Evolutionary conservation across 495 filamentous ascomycete species (phyloP).

Genomic region (Penicillium canariense): DNA sequence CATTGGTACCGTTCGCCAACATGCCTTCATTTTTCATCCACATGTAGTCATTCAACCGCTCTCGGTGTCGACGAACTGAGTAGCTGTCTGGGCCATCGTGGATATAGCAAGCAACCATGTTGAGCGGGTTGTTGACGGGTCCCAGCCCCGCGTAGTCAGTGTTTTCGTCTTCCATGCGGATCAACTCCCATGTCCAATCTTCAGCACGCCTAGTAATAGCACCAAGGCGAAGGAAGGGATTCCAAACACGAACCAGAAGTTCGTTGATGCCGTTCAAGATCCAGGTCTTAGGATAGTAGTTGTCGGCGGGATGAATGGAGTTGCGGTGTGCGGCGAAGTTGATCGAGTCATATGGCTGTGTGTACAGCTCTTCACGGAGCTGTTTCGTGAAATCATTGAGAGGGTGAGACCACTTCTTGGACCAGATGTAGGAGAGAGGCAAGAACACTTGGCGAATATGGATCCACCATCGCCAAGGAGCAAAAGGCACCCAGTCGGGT

Average conservation of each 20-base stretch:
- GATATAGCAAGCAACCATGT: slow-evolving; percentile 78
- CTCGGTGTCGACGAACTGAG: slow-evolving; percentile 72
- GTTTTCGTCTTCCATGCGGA: slow-evolving; percentile 87
- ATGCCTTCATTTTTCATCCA: slow-evolving; percentile 94
- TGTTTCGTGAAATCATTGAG: slow-evolving; percentile 66
- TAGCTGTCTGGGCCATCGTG: slow-evolving; percentile 75
- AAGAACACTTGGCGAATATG: slow-evolving; percentile 93
- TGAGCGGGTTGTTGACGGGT: slow-evolving; percentile 88
- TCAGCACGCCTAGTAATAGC: slow-evolving; percentile 64
- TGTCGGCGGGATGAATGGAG: slow-evolving; percentile 73
- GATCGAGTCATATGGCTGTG: slow-evolving; percentile 73
- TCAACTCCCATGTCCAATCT: slow-evolving; percentile 70
- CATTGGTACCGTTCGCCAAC: slow-evolving; percentile 94
- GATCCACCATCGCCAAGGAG: slow-evolving; percentile 98
- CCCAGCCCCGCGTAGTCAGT: slow-evolving; percentile 84
- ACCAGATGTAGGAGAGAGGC: slow-evolving; percentile 88
- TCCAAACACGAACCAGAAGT: slow-evolving; percentile 72
- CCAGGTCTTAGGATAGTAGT: slow-evolving; percentile 91
- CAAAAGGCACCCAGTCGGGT: slow-evolving; percentile 91
- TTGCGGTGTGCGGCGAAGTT: slow-evolving; percentile 77
- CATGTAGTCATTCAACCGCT: slow-evolving; percentile 79
- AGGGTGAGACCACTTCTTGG: slow-evolving; percentile 69
- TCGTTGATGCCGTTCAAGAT: slow-evolving; percentile 74
- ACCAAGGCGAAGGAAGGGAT: slow-evolving; percentile 64
- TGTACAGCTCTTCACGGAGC: slow-evolving; percentile 81